These are phyloP conservation scores for Monosporascus sp. DNA, from an alignment of 2,329 filamentous ascomycete species.

Conservation along the genomic window DNA sequence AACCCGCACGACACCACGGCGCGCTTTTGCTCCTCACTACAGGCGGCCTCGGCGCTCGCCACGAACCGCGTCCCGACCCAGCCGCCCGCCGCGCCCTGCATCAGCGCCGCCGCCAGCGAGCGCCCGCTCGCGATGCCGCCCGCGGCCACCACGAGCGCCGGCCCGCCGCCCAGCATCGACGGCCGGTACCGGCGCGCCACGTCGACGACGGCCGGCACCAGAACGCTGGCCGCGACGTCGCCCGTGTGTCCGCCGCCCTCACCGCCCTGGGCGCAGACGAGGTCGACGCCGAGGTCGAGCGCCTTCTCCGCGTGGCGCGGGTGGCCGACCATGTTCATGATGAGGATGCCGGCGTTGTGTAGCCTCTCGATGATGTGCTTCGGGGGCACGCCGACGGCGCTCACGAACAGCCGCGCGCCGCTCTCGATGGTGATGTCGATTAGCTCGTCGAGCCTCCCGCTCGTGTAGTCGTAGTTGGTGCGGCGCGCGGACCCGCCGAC, in stretches of 20 bases:
- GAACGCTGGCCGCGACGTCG: conserved; percentile 76
- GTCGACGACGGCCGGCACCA: conserved; percentile 84
- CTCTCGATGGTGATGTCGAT: conserved; percentile 81
- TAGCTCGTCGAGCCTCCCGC: conserved; percentile 80
- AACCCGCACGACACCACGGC: conserved; percentile 76
- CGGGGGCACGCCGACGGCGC: conserved; percentile 83
- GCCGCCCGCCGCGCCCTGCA: conserved; percentile 82
- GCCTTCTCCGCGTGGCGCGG: conserved; percentile 90
- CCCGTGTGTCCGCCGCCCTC: conserved; percentile 94
- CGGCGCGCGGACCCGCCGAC: conserved; percentile 77
- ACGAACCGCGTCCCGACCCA: conserved; percentile 96
- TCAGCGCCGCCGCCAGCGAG: conserved; percentile 72
- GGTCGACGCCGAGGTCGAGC: conserved; percentile 78
- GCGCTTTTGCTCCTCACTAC: conserved; percentile 76
- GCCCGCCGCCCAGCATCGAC: conserved; percentile 59
- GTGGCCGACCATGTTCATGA: conserved; percentile 98
- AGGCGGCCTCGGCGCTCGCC: conserved; percentile 73
- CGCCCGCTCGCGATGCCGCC: conserved; percentile 83
- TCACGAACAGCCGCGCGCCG: conserved; percentile 80
- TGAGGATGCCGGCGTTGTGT: conserved; percentile 71
- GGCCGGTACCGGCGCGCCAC: conserved; percentile 70
- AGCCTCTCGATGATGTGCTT: conserved; percentile 65
- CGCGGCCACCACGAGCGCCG: conserved; percentile 79
- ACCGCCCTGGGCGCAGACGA: conserved; percentile 87
- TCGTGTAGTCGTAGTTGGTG: conserved; percentile 95